A percentile compares a stretch with the other conserved stretches of the same genome.
Evolutionary conservation across 805 yeast species (phyloP).

Genomic region (Wickerhamiella brachini): DNA sequence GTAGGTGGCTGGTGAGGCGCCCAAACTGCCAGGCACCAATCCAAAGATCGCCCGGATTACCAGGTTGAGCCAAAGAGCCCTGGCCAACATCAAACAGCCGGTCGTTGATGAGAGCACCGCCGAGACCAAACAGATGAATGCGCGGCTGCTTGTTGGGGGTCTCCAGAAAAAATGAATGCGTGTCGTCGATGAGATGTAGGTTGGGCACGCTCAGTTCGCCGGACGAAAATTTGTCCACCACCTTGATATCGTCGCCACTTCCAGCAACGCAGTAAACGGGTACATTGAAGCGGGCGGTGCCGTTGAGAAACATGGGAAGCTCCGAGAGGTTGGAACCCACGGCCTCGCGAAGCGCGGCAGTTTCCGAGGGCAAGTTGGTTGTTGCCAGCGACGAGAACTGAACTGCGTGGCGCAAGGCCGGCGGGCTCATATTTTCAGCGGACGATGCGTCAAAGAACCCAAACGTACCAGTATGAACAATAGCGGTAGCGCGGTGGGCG

Average conservation of each 20-base stretch:
- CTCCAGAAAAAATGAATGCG: conserved; percentile 30
- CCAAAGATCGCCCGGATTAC: conserved; percentile 63
- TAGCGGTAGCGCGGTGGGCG: conserved; percentile 34
- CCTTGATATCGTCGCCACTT: conserved; percentile 58
- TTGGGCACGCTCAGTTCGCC: conserved; percentile 44
- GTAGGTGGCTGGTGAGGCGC: conserved; percentile 39
- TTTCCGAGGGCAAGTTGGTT: conserved; percentile 10
- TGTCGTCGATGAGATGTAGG: conserved; percentile 49
- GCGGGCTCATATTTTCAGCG: conserved; percentile 37
- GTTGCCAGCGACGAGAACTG: conserved; percentile 39
- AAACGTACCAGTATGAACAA: conserved; percentile 65
- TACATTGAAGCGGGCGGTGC: conserved; percentile 29
- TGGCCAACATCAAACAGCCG: conserved; percentile 55
- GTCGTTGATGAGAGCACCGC: conserved; percentile 56
- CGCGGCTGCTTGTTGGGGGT: conserved; percentile 22
- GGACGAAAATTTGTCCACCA: conserved; percentile 45
- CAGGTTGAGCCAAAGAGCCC: conserved; percentile 34
- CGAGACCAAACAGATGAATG: conserved; percentile 52
- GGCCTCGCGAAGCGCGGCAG: conserved; percentile 29
- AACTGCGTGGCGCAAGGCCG: conserved; percentile 42
- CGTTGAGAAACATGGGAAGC: conserved; percentile 35
- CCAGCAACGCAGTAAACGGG: conserved; percentile 76
- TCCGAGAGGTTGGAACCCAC: conserved; percentile 35
- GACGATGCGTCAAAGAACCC: conserved; percentile 58
- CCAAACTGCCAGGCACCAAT: conserved; percentile 59